Evolutionary conservation across 1,284 basidiomycete species (phyloP), one percentile per base, ranked within the genome.

Genomic region (Calocybe gambosa): DNA sequence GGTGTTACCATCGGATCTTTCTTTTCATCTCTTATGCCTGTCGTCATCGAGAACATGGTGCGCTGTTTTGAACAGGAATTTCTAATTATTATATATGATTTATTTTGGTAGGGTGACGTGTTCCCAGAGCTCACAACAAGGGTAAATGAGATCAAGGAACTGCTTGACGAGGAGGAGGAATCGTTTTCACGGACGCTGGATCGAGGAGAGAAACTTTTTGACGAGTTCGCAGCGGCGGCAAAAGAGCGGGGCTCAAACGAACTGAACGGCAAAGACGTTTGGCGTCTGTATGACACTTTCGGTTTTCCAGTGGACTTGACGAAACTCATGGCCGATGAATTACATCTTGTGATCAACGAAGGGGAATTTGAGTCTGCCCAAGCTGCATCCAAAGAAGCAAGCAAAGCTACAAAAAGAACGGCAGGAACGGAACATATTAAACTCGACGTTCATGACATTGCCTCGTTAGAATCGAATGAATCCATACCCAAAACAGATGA

Each of bases 301-400:
- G 95, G 95, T 35, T 99, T 99, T 74, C 96, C 95, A 0, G 93
- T 93, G 43, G 95, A 99, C 62, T 72, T 99, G 31, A 99, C 96
- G 1, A 83, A 89, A 45, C 76, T 99, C 54, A 99, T 99, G 95
- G 95, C 96, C 19, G 91, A 96, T 64, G 95, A 99, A 65, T 74
- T 92, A 26, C 87, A 85, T 1, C 70, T 99, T 37, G 76, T 74
- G 18, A 81, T 99, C 59, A 93, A 97, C 62, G 84, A 96, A 55
- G 75, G 74, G 36, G 93, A 94, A 57, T 96, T 97, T 57, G 92
- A 93, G 56, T 78, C 82, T 57, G 96, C 96, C 9, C 89, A 94
- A 62, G 80, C 86, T 21, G 79, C 80, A 52, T 92, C 89, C 45
- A 93, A 92, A 66, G 91, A 95, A 65, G 91, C 92, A 1, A 93